Evolutionary conservation across 257 asterid genomes (phyloP), one percentile per base, ranked within the genome.

Genomic region (Pogostemon cablin): DNA sequence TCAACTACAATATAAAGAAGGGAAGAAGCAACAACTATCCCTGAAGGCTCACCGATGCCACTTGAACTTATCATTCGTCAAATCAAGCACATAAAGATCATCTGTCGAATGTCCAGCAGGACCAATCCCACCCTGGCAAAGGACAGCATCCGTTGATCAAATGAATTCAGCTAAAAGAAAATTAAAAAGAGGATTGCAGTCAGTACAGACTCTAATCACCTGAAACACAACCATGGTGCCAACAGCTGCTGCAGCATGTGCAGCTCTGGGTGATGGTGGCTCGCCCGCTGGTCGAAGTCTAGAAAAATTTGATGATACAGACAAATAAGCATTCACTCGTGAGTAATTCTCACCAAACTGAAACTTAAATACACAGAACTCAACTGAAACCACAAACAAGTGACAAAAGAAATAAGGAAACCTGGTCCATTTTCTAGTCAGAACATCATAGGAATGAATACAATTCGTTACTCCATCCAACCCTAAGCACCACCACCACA

Each of bases 231-330:
- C 98, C 99, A 95, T 95, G 69, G 96, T 91, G 72, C 99, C 99
- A 65, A 95, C 99, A 12, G 97, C 92, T 10, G 98, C 95, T 39
- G 99, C 99, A 0, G 90, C 90, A 50, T 95, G 99, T 0, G 98
- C 99, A 61, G 99, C 99, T 80, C 99, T 86, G 3, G 97, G 99
- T 7, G 99, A 89, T n/a, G 99, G 99, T 4, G 99, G 99, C 47
- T 95, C 98, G 2, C 99, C 98, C 3, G 97, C 96, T 6, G 99
- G 99, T 32, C 84, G 90, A 53, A 95, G 84, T 77, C 99, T 95
- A 77, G 65, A 53, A 73, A 72, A 79, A 69, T 54, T 47, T 7
- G 50, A 65, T 38, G 68, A 77, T 56, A 56, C 20, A 20, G 25
- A 20, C 25, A 20, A 55, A 72, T 74, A 72, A 81, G 56, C 74